Evolutionary conservation across 2,329 filamentous ascomycete species (phyloP), one percentile per base, ranked within the genome.

Genomic region (Phialophora chinensis): DNA sequence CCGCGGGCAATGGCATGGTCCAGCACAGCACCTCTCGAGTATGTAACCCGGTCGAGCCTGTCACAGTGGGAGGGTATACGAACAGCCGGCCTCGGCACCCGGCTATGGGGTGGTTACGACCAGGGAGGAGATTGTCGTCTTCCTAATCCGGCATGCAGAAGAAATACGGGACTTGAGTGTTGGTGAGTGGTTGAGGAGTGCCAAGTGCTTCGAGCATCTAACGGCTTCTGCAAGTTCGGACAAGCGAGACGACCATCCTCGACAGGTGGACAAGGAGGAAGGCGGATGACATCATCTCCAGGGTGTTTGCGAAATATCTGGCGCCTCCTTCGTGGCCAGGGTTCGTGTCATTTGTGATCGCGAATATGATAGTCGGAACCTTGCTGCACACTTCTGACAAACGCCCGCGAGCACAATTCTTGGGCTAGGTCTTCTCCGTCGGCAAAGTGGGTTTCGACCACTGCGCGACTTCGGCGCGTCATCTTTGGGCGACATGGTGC

Each of bases 351-450:
- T 59, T 57, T 25, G 56, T 31, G 60, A 25, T 42, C 2, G n/a
- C 44, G 20, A n/a, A 31, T 11, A 38, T 27, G 25, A 50, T 58
- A n/a, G 42, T 42, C 31, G n/a, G 27, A 8, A 14, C 27, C 31
- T 12, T 60, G 38, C 53, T 63, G 61, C 61, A 63, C 25, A 44
- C 11, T 42, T 58, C 53, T 63, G 61, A 63, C 61, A 63, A 57
- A 63, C 17, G 25, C 44, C 27, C 29, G 35, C 20, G 20, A 23
- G 52, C 8, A n/a, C 23, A 42, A 8, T 29, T 8, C 14, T n/a
- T n/a, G 12, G 20, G 23, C 53, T 58, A 63, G 61, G 61, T 27
- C 38, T 63, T 63, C 61, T 58, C 61, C 61, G 61, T 58, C 61
- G 61, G 61, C 5, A 63, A 63, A 63, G 17, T 47, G 38, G 3